Percentiles rank a stretch among this genome's conserved stretches.
phyloP scores from a whole-genome alignment of 2,329 filamentous ascomycete genomes.

The Aspergillus sp. region DNA sequence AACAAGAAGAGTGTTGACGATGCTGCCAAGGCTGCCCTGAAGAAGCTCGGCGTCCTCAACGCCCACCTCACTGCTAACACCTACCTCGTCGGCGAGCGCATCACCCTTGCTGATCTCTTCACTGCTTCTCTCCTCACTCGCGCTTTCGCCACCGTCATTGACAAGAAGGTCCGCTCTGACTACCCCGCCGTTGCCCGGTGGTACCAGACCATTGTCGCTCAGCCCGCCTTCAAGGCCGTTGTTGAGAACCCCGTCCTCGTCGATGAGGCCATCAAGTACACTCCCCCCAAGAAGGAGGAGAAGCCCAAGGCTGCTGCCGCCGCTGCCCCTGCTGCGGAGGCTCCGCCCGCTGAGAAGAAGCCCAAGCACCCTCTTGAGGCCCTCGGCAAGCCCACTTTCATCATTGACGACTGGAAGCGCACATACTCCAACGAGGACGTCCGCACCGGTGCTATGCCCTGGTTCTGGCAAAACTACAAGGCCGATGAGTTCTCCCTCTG shows the following conservation, averaged over 20 bases:
- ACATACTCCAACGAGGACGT: constrained; percentile 97
- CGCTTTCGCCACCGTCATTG: constrained; percentile 92
- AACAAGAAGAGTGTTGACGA: constrained; percentile 98
- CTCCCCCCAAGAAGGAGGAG: constrained; percentile 69
- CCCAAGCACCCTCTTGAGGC: constrained; percentile 93
- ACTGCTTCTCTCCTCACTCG: constrained; percentile 73
- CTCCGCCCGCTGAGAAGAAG: constrained; percentile 69
- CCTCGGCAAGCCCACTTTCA: constrained; percentile 75
- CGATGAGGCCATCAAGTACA: constrained; percentile 74
- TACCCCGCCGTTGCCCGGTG: constrained; percentile 88
- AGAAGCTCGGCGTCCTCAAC: constrained; percentile 73
- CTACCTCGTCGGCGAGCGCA: constrained; percentile 95
- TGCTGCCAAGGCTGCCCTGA: constrained; percentile 64
- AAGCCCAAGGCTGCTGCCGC: constrained; percentile 66
- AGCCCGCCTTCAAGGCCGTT: constrained; percentile 84
- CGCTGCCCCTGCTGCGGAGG: constrained; percentile 51
- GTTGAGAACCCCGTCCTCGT: constrained; percentile 73
- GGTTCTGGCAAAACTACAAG: constrained; percentile 97
- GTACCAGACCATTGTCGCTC: constrained; percentile 92
- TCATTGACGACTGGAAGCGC: constrained; percentile 97
- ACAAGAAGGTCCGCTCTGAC: constrained; percentile 79
- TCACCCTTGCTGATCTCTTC: constrained; percentile 96
- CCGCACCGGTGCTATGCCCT: constrained; percentile 77
- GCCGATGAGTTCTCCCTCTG: constrained; percentile 95
- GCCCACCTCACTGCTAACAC: constrained; percentile 88